Conservation (phyloP, 75 land plant species). For the Cunninghamia lanceolata region DNA sequence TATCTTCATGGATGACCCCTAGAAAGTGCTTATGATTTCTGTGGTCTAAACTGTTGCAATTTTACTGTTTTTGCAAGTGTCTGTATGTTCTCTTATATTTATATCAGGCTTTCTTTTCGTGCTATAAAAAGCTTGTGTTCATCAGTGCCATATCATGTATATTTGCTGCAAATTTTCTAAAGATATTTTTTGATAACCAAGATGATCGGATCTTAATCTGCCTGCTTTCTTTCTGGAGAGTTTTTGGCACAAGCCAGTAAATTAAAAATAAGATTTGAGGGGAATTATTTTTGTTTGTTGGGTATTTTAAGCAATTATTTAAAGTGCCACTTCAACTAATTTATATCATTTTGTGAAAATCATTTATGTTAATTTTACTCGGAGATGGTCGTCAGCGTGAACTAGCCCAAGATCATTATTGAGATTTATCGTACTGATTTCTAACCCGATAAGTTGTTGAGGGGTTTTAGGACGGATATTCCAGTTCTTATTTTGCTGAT, state of each 20-base stretch:
- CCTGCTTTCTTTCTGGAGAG: not conserved
- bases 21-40: not conserved
- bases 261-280: not conserved
- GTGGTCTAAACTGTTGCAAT: not conserved
- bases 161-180: not conserved
- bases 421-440: not conserved
- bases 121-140: not conserved
- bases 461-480: not conserved
- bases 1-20: not conserved
- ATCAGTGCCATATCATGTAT: not conserved
- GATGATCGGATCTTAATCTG: not conserved
- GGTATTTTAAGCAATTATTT: not conserved
- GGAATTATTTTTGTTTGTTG: not conserved
- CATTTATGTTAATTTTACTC: not conserved
- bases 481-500: not conserved
- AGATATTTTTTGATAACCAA: not conserved
- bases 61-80: not conserved
- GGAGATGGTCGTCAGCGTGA: not conserved
- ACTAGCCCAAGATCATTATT: not conserved
- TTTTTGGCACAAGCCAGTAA: not conserved
- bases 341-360: not conserved
- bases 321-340: too few relatives aligned
- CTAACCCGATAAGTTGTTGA: not conserved
- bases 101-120: not conserved
- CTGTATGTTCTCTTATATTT: not conserved